Base-by-base conservation (phyloP, 768 basidiomycete genomes). In the Heimioporus sp. region DNA sequence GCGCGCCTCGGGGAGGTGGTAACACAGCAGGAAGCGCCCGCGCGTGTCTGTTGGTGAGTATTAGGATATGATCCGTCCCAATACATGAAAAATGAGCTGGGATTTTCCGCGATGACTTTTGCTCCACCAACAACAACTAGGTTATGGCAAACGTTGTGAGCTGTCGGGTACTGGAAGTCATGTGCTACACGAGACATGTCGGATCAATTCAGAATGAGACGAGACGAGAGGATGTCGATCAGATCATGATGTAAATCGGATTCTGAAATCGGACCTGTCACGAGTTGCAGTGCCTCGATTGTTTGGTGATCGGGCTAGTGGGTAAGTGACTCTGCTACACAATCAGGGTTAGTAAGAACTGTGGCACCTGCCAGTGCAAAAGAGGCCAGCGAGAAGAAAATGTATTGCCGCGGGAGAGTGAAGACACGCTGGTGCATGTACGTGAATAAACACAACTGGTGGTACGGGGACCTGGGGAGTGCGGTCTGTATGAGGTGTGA, bases 381-480 rank as follows among this genome's bases (percentile, higher is more conserved):
- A 62, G 32, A 40, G 47, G 13, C 45, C 53, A 48, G 32, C 47
- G 52, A 50, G 49, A 45, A 49, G 17, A 50, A 34, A n/a, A 55
- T 49, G 55, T 43, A 67, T 60, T 51, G 58, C 67, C 69, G 67
- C 67, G 67, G 67, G 54, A 56, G 52, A 61, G 65, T 65, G 65
- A 63, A 65, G 63, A 59, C 59, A 69, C 57, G 66, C 58, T 61
- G 65, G 63, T 51, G 52, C 41, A 59, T 64, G 69, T 69, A 69
- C 68, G 69, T 69, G 68, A 69, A 62, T 50, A 60, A 57, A 68
- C 67, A 69, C 57, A 58, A 66, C 31, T 55, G 59, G 51, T 49
- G 57, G 52, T 67, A 56, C 67, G 69, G 67, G 69, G 69, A 68
- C 69, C 69, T 70, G 54, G 60, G 49, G 54, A 49, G 62, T 55